A percentile compares a stretch with the other conserved stretches of the same genome.
These are phyloP conservation scores for Cryptococcus sp. DNA, from an alignment of 1,284 basidiomycete genomes.

Conservation along the genomic window DNA sequence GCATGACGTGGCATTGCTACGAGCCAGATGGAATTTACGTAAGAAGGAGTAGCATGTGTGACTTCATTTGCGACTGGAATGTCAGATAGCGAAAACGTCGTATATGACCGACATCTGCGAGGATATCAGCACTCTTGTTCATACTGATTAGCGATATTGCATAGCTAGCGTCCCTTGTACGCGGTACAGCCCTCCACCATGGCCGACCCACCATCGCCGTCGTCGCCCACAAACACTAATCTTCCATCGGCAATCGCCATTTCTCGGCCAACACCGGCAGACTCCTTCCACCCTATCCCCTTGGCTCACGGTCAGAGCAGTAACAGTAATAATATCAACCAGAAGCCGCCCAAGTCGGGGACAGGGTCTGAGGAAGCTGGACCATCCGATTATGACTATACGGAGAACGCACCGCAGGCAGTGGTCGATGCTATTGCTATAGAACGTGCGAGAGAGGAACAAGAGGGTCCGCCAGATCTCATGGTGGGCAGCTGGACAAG, in stretches of 20 bases:
- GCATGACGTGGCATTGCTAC: background rate
- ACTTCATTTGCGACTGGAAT: background rate
- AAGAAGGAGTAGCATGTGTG: background rate
- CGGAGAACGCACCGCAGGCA: constrained; percentile 41
- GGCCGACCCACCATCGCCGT: constrained; percentile 26
- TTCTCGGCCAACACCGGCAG: constrained; percentile 22
- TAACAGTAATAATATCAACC: background rate
- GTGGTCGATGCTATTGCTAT: constrained; percentile 41
- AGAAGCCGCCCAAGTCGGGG: background rate
- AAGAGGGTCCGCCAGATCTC: constrained; percentile 39
- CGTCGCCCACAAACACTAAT: constrained; percentile 4
- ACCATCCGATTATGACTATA: constrained; percentile 36
- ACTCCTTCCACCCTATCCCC: constrained; percentile 25
- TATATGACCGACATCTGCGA: background rate
- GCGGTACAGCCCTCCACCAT: constrained; percentile 10
- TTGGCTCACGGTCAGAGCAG: constrained; percentile 5
- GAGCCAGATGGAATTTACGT: background rate
- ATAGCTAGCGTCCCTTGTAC: background rate
- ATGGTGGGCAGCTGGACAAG: constrained; percentile 40
- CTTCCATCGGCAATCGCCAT: constrained; percentile 28
- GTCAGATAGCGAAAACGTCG: too few relatives aligned
- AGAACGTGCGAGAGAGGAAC: constrained; percentile 33
- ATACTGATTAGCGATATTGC: background rate
- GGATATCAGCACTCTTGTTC: background rate
- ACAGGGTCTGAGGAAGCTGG: constrained; percentile 10